Base-by-base conservation (phyloP, 768 basidiomycete genomes). In the Mrakia frigida region DNA sequence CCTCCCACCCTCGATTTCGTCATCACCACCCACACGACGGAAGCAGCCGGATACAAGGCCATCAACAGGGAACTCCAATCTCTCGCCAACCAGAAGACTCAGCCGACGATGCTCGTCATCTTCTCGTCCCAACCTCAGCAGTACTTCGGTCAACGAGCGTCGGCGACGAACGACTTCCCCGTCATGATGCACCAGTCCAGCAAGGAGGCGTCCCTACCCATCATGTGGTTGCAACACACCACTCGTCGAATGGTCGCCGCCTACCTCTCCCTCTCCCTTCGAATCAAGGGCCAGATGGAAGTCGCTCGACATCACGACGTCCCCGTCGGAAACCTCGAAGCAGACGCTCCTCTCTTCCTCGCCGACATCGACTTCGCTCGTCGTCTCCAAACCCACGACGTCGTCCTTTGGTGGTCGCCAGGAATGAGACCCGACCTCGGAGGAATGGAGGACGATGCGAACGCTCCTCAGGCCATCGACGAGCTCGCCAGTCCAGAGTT, bases 321-420 rank as follows among this genome's bases (percentile, higher is more conserved):
- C 7, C 96, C 97, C 0, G 85, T 95, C 21, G 94, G 96, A 25
- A 94, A 99, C 81, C 87, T 98, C 53, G 93, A 94, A 59, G 90
- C 91, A 6, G 97, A 99, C 80, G 90, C 92, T 61, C 90, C 93
- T 1, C 85, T 98, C n/a, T 87, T 91, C 80, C 85, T 96, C 68
- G 89, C 94, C 1, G 97, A 99, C 80, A 86, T 99, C 79, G 91
- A 89, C 79, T 97, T 98, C 80, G 92, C 97, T 2, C 89, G 96
- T 9, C 89, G 92, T 59, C 84, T 98, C 73, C 85, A 90, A 41
- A 89, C 90, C 67, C 93, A 98, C 78, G 97, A 98, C 80, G 89
- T 92, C 81, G 86, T 98, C 4, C 86, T 99, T 4, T 99, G 97
- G 97, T 99, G 97, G 97, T 96, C 97, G 13, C 87, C 91, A 2